Percentiles rank a stretch among this genome's conserved stretches.
Evolutionary conservation across 2,329 filamentous ascomycete species (phyloP).

Genomic region (Exophiala xenobiotica): DNA sequence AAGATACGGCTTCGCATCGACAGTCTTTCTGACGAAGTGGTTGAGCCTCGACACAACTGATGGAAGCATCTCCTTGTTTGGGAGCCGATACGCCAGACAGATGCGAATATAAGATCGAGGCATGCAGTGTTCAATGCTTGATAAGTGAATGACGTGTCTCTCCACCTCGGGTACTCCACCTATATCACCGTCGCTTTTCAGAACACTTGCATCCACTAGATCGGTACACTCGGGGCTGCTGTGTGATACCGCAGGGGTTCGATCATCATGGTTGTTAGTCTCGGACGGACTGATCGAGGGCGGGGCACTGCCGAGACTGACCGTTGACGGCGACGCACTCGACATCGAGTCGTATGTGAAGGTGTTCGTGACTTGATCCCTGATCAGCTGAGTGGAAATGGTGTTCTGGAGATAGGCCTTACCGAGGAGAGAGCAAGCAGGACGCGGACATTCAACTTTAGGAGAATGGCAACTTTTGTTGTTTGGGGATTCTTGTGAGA

Average conservation of each 20-base stretch:
- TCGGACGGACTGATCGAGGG: conserved; percentile 7
- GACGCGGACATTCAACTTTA: conserved; percentile 4
- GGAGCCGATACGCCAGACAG: conserved; percentile 27
- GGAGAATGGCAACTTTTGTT: conserved; percentile 2
- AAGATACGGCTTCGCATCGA: conserved; percentile 31
- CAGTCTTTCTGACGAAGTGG: conserved; percentile 20
- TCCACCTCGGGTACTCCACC: conserved; percentile 1
- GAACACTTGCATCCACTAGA: neutral
- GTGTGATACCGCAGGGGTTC: neutral
- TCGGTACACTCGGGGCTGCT: neutral
- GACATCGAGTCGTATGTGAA: conserved; percentile 9
- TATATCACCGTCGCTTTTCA: neutral
- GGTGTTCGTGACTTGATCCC: conserved; percentile 3
- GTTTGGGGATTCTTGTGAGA: conserved; percentile 10
- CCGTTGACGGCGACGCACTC: conserved; percentile 4
- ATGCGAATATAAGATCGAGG: conserved; percentile 31
- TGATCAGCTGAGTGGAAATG: conserved; percentile 18
- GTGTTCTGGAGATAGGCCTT: conserved; percentile 12
- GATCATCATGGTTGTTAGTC: neutral
- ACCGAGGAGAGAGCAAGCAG: conserved; percentile 9
- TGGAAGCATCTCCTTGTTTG: conserved; percentile 9
- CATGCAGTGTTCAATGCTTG: conserved; percentile 31
- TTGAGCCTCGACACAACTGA: conserved; percentile 17
- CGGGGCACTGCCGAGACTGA: conserved; percentile 6
- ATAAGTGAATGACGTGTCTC: conserved; percentile 15